These are phyloP conservation scores for Populus hybrid DNA, from an alignment of 441 rosid genomes.

Conservation along the genomic window DNA sequence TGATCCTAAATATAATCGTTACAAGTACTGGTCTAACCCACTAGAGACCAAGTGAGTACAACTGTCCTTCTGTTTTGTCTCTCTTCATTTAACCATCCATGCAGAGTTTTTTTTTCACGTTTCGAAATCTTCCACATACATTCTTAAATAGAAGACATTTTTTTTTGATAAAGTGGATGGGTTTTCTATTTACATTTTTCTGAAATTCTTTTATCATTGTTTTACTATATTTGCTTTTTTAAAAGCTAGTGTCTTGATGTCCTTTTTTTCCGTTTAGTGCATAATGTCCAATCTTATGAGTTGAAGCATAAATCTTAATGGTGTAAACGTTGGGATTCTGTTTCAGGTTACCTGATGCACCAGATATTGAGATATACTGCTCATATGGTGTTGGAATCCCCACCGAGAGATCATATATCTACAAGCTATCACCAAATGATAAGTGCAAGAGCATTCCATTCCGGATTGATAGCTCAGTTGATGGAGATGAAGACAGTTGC, in stretches of 20 bases:
- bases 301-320: neutral
- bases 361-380: slow-evolving; percentile 52
- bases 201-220: neutral
- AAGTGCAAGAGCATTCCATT: slow-evolving; percentile 42
- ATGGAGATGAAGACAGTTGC: slow-evolving; percentile 30
- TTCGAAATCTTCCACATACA: neutral
- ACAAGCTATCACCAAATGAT: slow-evolving; percentile 35
- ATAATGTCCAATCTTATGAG: too few relatives aligned
- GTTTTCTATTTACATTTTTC: neutral
- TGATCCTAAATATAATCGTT: slow-evolving; percentile 44
- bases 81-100: neutral
- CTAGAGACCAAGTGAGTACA: slow-evolving; percentile 42
- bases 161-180: neutral
- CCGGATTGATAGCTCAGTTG: slow-evolving; percentile 37
- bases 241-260: too few relatives aligned
- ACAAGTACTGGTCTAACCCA: slow-evolving; percentile 60
- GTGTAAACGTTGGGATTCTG: neutral
- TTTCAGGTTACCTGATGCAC: slow-evolving; percentile 53
- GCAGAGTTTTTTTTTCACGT: neutral
- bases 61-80: neutral
- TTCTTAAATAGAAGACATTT: neutral
- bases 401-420: slow-evolving; percentile 50
- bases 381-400: slow-evolving; percentile 61
- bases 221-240: neutral
- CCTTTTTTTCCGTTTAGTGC: too few relatives aligned